phyloP scores from a whole-genome alignment of 371 early-diverging fungal species.

The Actinomortierella ambigua region DNA sequence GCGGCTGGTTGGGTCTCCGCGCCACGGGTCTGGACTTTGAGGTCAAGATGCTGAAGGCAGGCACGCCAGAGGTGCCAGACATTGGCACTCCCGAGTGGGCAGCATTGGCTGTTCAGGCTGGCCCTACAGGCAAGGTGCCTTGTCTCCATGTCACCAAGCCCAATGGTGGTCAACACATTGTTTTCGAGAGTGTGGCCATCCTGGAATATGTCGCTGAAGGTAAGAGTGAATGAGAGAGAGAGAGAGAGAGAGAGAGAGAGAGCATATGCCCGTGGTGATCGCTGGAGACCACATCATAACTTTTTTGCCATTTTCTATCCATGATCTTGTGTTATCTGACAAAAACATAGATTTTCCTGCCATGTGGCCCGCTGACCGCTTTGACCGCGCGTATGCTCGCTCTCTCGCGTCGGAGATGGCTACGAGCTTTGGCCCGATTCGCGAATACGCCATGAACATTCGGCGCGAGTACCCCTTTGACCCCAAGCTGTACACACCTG shows the following conservation, averaged over 20 bases:
- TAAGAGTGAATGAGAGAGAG: constrained; percentile 3
- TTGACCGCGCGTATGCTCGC: constrained; percentile 45
- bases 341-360: constrained; percentile 24
- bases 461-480: constrained; percentile 22
- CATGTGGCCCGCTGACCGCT: constrained; percentile 36
- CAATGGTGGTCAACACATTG: constrained; percentile 26
- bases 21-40: constrained; percentile 21
- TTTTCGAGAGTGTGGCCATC: constrained; percentile 42
- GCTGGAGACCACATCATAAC: no score
- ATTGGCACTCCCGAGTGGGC: constrained; percentile 11
- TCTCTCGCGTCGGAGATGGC: constrained; percentile 45
- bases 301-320: no score
- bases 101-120: constrained; percentile 23
- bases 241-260: neutral
- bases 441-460: constrained; percentile 41
- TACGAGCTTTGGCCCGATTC: constrained; percentile 25
- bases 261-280: no score
- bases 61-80: constrained; percentile 21
- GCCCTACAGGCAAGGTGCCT: constrained; percentile 38
- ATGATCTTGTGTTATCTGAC: neutral
- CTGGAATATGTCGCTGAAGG: constrained; percentile 45
- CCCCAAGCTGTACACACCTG: constrained; percentile 16
- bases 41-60: constrained; percentile 14
- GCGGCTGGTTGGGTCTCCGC: constrained; percentile 36
- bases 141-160: constrained; percentile 25